A percentile compares a stretch with the other conserved stretches of the same genome.
Conservation (phyloP, 768 basidiomycete species). For the Mycena polygramma region DNA sequence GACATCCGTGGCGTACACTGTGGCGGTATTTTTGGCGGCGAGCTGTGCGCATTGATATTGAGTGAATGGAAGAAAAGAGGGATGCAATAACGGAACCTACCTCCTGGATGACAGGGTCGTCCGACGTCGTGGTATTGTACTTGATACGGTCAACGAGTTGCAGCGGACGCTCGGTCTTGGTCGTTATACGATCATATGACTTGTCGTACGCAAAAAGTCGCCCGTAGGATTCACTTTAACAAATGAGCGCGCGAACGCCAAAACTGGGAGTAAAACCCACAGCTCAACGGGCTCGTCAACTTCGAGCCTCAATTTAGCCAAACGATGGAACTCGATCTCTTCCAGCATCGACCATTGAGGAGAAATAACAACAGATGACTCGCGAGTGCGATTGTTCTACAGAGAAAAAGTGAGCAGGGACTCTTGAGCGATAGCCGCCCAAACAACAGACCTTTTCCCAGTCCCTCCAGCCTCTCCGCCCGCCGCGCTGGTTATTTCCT, state of each 20-base stretch:
- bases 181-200: slow-evolving; percentile 93
- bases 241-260: slow-evolving; percentile 7
- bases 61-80: slow-evolving; percentile 18
- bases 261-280: slow-evolving; percentile 59
- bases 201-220: slow-evolving; percentile 95
- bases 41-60: slow-evolving; percentile 61
- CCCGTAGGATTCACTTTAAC: slow-evolving; percentile 83
- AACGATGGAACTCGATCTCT: slow-evolving; percentile 95
- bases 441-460: slow-evolving; percentile 85
- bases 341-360: slow-evolving; percentile 96
- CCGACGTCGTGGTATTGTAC: slow-evolving; percentile 98
- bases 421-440: too few relatives aligned
- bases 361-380: slow-evolving; percentile 94
- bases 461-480: slow-evolving; percentile 88
- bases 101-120: slow-evolving; percentile 96
- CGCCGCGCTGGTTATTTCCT: slow-evolving; percentile 62
- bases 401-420: slow-evolving; percentile 26
- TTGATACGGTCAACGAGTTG: slow-evolving; percentile 95
- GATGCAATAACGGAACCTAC: slow-evolving; percentile 53
- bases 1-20: slow-evolving; percentile 94
- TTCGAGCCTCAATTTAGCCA: slow-evolving; percentile 92
- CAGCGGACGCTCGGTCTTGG: slow-evolving; percentile 91
- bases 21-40: slow-evolving; percentile 83
- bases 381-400: slow-evolving; percentile 86
- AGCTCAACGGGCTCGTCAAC: slow-evolving; percentile 93